A percentile compares a stretch with the other conserved stretches of the same genome.
Conservation (phyloP, 139 green algal species). For the Penium margaritaceum region DNA sequence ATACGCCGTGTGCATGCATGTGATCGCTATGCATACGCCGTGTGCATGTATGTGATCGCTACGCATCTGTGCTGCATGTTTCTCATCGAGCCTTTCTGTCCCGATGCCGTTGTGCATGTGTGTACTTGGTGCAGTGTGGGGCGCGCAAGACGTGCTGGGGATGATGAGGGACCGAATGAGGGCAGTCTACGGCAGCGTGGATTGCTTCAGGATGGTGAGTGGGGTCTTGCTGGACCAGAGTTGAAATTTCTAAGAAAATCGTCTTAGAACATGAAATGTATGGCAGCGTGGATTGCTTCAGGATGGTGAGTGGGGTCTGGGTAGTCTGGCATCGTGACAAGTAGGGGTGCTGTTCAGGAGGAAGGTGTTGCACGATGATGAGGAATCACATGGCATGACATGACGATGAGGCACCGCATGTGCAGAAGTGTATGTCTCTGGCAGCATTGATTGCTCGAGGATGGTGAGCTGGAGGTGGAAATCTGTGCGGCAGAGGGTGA, state of each 20-base stretch:
- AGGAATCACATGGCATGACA: too few species aligned
- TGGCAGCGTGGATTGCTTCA: neutral
- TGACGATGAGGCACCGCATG: too few species aligned
- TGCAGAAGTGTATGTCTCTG: neutral
- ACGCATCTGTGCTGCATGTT: neutral
- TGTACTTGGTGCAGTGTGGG: conserved; percentile 15
- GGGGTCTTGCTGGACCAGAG: too few species aligned
- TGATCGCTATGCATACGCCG: neutral
- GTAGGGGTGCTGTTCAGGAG: too few species aligned
- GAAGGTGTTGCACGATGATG: too few species aligned
- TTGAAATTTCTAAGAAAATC: too few species aligned
- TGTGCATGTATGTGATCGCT: neutral
- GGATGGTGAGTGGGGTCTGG: conserved; percentile 14
- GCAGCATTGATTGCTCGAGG: neutral
- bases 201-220: conserved; percentile 6
- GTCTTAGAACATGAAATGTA: too few species aligned
- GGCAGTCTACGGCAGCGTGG: neutral
- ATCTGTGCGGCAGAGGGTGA: too few species aligned
- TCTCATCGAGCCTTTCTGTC: neutral
- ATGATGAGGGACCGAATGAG: conserved; percentile 3
- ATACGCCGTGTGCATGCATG: neutral
- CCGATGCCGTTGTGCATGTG: too few species aligned
- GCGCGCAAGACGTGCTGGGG: neutral
- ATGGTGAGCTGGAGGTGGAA: too few species aligned
- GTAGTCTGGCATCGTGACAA: too few species aligned